Evolutionary conservation across 352 stramenopile species (phyloP), one percentile per base, ranked within the genome.

Genomic region (Phytophthora pluvialis): DNA sequence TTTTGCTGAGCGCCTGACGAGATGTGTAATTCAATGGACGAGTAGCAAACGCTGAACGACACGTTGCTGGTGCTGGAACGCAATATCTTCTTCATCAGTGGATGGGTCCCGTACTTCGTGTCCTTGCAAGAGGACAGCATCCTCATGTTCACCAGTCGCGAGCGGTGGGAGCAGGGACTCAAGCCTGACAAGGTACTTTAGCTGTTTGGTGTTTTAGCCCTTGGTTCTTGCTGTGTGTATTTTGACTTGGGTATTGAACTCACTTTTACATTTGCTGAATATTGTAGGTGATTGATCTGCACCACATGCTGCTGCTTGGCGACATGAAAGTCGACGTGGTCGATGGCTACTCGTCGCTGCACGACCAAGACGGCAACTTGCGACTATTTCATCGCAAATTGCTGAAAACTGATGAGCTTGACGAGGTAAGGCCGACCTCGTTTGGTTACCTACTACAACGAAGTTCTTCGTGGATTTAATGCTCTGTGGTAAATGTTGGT

Each of bases 281-380:
- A 0, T 26, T 48, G 7, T 61, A 95, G 87, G 66, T 95, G n/a
- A 73, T 95, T 52, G 70, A 84, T 53, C 55, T 95, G 52, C 83
- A 88, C 18, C 71, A 81, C 25, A 80, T 81, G 60, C 80, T 94
- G 75, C 70, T 91, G 51, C 80, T 95, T 32, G 77, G 87, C 1
- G 81, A 94, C n/a, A 90, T 95, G 84, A 88, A 89, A 63, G 87
- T 95, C n/a, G 87, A 95, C 21, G 83, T 83, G 5, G 65, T 78
- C 6, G 70, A 66, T 12, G 44, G 57, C 1, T 67, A 83, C 7
- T 60, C 51, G 0, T 62, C 72, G 5, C 54, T 54, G 9, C 58
- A 74, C n/a, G 65, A 74, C 13, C 69, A 64, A 5, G 67, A 67
- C 38, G 49, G 54, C 21, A 83, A 54, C 21, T 60, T 68, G 21